Percentiles rank a stretch among this genome's conserved stretches.
Evolutionary conservation across 768 basidiomycete species (phyloP).

Genomic region (Astraeus odoratus): DNA sequence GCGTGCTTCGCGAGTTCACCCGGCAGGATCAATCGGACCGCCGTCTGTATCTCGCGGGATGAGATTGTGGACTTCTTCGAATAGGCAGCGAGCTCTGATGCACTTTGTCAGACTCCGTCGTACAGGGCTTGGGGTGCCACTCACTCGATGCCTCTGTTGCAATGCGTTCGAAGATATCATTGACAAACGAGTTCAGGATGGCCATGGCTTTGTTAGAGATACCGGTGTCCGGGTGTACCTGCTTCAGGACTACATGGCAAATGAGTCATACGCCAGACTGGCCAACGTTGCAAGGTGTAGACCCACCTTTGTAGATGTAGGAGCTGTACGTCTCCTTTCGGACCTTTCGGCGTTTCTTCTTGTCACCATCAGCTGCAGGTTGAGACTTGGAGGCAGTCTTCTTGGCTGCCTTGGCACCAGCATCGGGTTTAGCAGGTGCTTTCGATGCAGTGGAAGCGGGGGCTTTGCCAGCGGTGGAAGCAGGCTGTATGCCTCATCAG

Average conservation of each 20-base stretch:
- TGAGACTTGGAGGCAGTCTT: conserved; percentile 54
- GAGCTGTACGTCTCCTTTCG: conserved; percentile 81
- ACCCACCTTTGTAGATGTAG: conserved; percentile 76
- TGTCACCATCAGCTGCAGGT: conserved; percentile 51
- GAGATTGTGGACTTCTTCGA: conserved; percentile 90
- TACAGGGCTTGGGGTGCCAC: conserved; percentile 15
- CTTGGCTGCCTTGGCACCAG: conserved; percentile 48
- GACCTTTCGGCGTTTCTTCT: conserved; percentile 76
- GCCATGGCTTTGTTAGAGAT: conserved; percentile 89
- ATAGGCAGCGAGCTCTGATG: conserved; percentile 71
- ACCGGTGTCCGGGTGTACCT: conserved; percentile 91
- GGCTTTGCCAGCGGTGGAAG: conserved; percentile 33
- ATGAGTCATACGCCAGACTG: not conserved
- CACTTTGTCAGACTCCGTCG: not conserved
- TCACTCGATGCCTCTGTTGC: conserved; percentile 66
- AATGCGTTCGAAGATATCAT: conserved; percentile 80
- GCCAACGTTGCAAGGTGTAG: not conserved
- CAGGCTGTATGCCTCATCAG: conserved; percentile 29
- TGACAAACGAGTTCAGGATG: conserved; percentile 78
- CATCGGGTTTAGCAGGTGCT: conserved; percentile 42
- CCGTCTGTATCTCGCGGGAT: conserved; percentile 85
- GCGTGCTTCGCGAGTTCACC: conserved; percentile 86
- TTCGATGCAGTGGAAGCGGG: conserved; percentile 52
- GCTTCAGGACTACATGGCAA: conserved; percentile 60
- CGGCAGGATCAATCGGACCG: conserved; percentile 75